A percentile compares a stretch with the other conserved stretches of the same genome.
These are phyloP conservation scores for Colletotrichum sp. DNA, from an alignment of 2,329 filamentous ascomycete genomes.

Conservation along the genomic window DNA sequence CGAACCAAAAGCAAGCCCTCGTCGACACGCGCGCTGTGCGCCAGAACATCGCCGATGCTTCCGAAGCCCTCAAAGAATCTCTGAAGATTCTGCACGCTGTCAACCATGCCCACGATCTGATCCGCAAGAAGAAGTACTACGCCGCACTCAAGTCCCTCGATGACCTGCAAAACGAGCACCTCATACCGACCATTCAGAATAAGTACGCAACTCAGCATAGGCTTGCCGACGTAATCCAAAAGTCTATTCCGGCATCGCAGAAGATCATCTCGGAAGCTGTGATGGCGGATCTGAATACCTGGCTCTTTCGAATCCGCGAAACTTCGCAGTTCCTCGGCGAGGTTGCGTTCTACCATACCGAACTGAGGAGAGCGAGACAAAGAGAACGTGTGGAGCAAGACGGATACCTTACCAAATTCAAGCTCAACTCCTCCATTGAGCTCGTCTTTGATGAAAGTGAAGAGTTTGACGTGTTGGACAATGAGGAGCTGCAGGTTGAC, in stretches of 20 bases:
- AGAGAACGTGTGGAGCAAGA: slow-evolving; percentile 82
- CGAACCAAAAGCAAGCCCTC: slow-evolving; percentile 90
- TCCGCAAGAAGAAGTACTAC: slow-evolving; percentile 94
- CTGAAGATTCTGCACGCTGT: slow-evolving; percentile 90
- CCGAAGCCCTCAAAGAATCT: slow-evolving; percentile 86
- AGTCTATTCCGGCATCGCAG: slow-evolving; percentile 91
- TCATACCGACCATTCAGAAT: slow-evolving; percentile 73
- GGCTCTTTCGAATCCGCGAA: slow-evolving; percentile 93
- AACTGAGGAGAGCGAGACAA: slow-evolving; percentile 82
- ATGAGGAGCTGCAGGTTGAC: slow-evolving; percentile 93
- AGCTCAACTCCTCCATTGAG: slow-evolving; percentile 94
- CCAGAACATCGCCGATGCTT: slow-evolving; percentile 95
- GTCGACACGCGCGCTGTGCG: slow-evolving; percentile 92
- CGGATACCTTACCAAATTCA: slow-evolving; percentile 80
- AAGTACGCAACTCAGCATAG: slow-evolving; percentile 95
- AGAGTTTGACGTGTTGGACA: slow-evolving; percentile 94
- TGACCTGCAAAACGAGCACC: slow-evolving; percentile 93
- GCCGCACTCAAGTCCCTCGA: slow-evolving; percentile 91
- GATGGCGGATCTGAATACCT: slow-evolving; percentile 96
- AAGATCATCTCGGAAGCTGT: slow-evolving; percentile 94
- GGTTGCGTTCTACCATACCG: slow-evolving; percentile 95
- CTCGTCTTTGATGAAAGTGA: slow-evolving; percentile 94
- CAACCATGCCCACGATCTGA: slow-evolving; percentile 91
- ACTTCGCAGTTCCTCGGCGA: slow-evolving; percentile 96
- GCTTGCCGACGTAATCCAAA: slow-evolving; percentile 93